Evolutionary conservation across 208 protist genomes (phyloP), one percentile per base, ranked within the genome.

Genomic region (Leptomonas seymouri): DNA sequence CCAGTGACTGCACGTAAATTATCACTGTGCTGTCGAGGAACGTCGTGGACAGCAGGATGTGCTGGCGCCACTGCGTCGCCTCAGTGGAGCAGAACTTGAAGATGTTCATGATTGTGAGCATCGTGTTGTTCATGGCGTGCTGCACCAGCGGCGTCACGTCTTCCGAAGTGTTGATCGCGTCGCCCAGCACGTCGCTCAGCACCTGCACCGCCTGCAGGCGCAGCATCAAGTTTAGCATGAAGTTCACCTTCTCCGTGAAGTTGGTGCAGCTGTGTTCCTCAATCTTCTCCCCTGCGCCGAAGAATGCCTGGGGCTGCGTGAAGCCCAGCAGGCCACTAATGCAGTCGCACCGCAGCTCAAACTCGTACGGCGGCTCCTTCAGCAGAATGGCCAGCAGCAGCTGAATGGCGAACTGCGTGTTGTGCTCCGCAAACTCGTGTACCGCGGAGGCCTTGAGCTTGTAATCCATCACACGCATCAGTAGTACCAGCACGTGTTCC

Each of bases 81-180:
- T 80, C 64, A 27, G 78, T 63, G 20, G 85, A 89, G 55, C 79
- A 83, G 75, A 96, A 97, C 54, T 95, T 88, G 81, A 91, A 95
- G 59, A 97, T 88, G 69, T 97, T 97, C 86, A 95, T 95, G 67
- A 97, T 87, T 63, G 78, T 91, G 50, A 81, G 85, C 93, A 97
- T 97, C 31, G 75, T 89, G 75, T 89, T 90, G 76, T 83, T 93
- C 44, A 87, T 81, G 15, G 82, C 82, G 25, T 51, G 49, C 63
- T 86, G 74, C 23, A 91, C 50, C 16, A 76, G 49, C 25, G 41
- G 44, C 46, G 51, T n/a, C 27, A 72, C 51, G 18, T 46, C 72
- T 3, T 73, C 64, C 25, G 18, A 50, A 0, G 46, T n/a, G 23
- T 79, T 73, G 36, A 95, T 71, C 30, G 89, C 84, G 41, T 87